Conservation (phyloP, 768 basidiomycete species). For the Lentinula sp. region DNA sequence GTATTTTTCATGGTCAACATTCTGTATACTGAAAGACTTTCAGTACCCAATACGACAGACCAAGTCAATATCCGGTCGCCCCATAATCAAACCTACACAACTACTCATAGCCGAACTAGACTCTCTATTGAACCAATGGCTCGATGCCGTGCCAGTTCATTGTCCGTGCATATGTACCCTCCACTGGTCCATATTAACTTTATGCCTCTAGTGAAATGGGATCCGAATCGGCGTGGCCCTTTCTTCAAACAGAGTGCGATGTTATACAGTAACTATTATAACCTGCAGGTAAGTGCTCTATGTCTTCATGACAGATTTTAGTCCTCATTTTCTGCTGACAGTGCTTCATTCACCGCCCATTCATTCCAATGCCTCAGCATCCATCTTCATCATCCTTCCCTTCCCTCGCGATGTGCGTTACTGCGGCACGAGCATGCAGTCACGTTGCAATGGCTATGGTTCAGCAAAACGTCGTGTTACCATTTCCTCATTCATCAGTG, state of each 20-base stretch:
- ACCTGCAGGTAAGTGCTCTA: constrained; percentile 5
- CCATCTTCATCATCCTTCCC: constrained; percentile 7
- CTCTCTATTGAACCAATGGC: constrained; percentile 44
- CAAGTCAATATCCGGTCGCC: constrained; percentile 21
- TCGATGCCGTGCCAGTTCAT: constrained; percentile 39
- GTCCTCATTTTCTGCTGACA: neutral
- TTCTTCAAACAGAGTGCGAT: constrained; percentile 10
- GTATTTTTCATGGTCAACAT: constrained; percentile 10
- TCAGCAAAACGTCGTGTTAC: constrained; percentile 13
- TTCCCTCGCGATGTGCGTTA: constrained; percentile 11
- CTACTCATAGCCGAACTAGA: constrained; percentile 44
- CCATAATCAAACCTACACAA: constrained; percentile 29
- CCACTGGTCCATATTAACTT: neutral
- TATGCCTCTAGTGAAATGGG: constrained; percentile 7
- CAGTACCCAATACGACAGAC: constrained; percentile 43
- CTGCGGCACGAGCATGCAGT: constrained; percentile 5
- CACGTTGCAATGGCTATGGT: constrained; percentile 2
- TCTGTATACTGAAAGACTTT: neutral
- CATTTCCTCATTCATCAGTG: constrained; percentile 32
- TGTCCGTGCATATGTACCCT: constrained; percentile 14
- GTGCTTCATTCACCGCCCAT: constrained; percentile 8
- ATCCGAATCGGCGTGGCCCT: constrained; percentile 4
- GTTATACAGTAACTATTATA: constrained; percentile 7
- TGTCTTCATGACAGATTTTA: neutral
- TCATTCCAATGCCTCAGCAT: constrained; percentile 8